These are phyloP conservation scores for Physocladia obscura DNA, from an alignment of 192 early-diverging fungal genomes.

Conservation along the genomic window DNA sequence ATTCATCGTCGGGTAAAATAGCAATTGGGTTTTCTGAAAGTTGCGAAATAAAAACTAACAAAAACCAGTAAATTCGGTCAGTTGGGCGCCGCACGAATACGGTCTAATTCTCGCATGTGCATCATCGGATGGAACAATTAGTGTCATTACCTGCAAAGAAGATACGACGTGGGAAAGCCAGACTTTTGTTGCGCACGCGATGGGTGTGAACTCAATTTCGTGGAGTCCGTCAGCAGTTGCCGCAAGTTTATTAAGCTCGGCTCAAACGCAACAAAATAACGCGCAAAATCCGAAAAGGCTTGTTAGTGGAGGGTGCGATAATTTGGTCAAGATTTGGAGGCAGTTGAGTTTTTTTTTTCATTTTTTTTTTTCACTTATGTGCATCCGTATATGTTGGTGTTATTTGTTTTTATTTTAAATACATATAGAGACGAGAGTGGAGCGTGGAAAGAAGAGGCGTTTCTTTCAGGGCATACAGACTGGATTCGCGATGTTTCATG, in stretches of 20 bases:
- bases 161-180: slow-evolving; percentile 83
- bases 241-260: slow-evolving; percentile 54
- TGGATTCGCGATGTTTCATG: slow-evolving; percentile 98
- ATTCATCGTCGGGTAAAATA: slow-evolving; percentile 90
- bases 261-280: slow-evolving; percentile 38
- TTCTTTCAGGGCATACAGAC: slow-evolving; percentile 91
- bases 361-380: too few relatives aligned
- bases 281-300: slow-evolving; percentile 81
- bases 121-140: slow-evolving; percentile 93
- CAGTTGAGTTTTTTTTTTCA: slow-evolving; percentile 36
- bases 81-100: slow-evolving; percentile 96
- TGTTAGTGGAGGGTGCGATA: slow-evolving; percentile 93
- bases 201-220: slow-evolving; percentile 89
- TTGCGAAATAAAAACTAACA: neutral
- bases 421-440: slow-evolving; percentile 66
- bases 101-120: slow-evolving; percentile 89
- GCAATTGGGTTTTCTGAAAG: neutral
- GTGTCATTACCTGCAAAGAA: slow-evolving; percentile 87
- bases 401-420: neutral
- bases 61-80: slow-evolving; percentile 84
- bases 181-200: slow-evolving; percentile 80
- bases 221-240: slow-evolving; percentile 91
- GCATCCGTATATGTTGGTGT: neutral
- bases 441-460: slow-evolving; percentile 75
- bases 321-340: slow-evolving; percentile 93